Conservation (phyloP, 2,329 filamentous ascomycete species). For the Thielaviopsis musarum region DNA sequence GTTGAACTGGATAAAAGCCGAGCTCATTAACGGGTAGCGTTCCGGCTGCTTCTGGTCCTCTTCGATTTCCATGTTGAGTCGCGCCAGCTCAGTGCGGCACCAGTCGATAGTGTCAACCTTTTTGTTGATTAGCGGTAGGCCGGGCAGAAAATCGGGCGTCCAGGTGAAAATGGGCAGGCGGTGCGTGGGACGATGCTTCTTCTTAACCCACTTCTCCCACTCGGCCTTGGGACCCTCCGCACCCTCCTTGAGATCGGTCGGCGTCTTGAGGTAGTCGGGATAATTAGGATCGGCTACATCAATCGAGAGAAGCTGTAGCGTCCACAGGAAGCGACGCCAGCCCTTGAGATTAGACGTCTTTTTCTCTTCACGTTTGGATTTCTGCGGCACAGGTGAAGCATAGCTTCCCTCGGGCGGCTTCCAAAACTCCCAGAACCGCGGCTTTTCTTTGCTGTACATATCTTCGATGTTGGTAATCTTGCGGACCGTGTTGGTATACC, state of each 20-base stretch:
- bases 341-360: constrained; percentile 25
- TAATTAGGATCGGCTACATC: constrained; percentile 38
- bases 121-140: constrained; percentile 61
- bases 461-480: constrained; percentile 31
- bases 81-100: constrained; percentile 71
- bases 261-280: constrained; percentile 40
- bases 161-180: constrained; percentile 45
- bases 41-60: constrained; percentile 74
- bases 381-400: constrained; percentile 43
- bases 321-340: constrained; percentile 22
- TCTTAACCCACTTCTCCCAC: constrained; percentile 72
- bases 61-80: constrained; percentile 83
- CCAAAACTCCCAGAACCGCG: constrained; percentile 47
- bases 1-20: constrained; percentile 96
- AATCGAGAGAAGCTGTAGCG: constrained; percentile 6
- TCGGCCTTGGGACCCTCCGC: constrained; percentile 30
- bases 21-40: constrained; percentile 81
- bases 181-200: constrained; percentile 73
- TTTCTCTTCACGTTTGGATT: constrained; percentile 24
- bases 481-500: constrained; percentile 33
- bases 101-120: constrained; percentile 94
- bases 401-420: constrained; percentile 44
- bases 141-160: constrained; percentile 52
- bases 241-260: constrained; percentile 41
- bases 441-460: constrained; percentile 28